Percentiles rank a stretch among this genome's conserved stretches.
Conservation (phyloP, 2,329 filamentous ascomycete genomes). For the Calonectria leucothoes region DNA sequence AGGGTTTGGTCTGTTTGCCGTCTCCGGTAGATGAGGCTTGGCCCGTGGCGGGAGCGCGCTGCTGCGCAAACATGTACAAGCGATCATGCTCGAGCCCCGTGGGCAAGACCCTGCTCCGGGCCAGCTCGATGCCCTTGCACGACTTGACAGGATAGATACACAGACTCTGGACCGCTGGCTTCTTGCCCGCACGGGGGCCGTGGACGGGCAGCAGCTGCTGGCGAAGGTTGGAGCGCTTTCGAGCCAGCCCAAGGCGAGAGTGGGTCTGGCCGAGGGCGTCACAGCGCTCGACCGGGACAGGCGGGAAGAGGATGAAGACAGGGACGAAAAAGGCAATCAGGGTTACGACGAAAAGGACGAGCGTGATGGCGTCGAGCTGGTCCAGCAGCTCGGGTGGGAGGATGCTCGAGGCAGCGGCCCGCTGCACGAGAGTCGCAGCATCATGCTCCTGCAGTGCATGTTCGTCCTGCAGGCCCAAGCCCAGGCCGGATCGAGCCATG, state of each 20-base stretch:
- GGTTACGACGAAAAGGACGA: constrained; percentile 57
- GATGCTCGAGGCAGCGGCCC: constrained; percentile 33
- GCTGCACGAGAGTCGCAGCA: constrained; percentile 25
- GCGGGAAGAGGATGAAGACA: constrained; percentile 66
- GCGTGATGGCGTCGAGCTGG: constrained; percentile 44
- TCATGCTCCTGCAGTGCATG: constrained; percentile 27
- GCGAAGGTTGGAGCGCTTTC: constrained; percentile 51
- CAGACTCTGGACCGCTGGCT: constrained; percentile 67
- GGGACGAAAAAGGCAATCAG: constrained; percentile 64
- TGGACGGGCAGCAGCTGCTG: constrained; percentile 38
- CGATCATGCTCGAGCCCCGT: constrained; percentile 84
- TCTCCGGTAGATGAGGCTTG: not conserved
- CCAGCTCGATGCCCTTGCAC: constrained; percentile 80
- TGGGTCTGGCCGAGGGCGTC: constrained; percentile 69
- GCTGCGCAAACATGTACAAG: constrained; percentile 84
- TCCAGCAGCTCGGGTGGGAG: constrained; percentile 35
- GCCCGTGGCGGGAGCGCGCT: constrained; percentile 15
- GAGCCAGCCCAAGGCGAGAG: constrained; percentile 56
- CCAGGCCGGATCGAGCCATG: constrained; percentile 32
- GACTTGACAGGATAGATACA: constrained; percentile 88
- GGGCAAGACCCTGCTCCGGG: constrained; percentile 70
- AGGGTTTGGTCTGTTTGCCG: constrained; percentile 50
- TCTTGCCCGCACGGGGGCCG: constrained; percentile 33
- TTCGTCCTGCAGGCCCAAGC: constrained; percentile 31
- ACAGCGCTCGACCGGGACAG: constrained; percentile 62